These are phyloP conservation scores for Ajuga chamaepitys DNA, from an alignment of 257 asterid genomes.

Conservation along the genomic window DNA sequence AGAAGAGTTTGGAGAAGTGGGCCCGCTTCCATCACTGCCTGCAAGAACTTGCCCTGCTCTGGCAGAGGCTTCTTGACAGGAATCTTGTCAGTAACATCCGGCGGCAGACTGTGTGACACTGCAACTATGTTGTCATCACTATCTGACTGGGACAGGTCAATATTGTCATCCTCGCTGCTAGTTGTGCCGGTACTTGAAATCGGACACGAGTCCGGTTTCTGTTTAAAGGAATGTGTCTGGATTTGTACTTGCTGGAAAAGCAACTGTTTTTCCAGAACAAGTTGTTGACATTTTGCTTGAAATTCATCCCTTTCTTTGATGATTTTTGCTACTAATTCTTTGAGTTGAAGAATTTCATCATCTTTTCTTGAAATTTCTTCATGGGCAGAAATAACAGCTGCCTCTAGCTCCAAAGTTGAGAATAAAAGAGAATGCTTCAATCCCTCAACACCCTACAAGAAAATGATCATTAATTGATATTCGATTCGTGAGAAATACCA, in stretches of 20 bases:
- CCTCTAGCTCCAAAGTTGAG: constrained; percentile 75
- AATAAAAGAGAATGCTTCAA: constrained; percentile 67
- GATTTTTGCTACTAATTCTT: constrained; percentile 38
- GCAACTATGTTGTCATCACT: constrained; percentile 36
- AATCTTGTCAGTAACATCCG: constrained; percentile 28
- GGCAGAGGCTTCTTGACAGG: constrained; percentile 49
- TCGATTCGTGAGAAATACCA: not conserved
- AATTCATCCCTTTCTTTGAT: constrained; percentile 70
- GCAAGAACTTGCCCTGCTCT: constrained; percentile 73
- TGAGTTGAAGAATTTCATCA: constrained; percentile 71
- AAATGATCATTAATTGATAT: not conserved
- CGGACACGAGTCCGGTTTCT: constrained; percentile 26
- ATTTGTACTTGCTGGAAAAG: constrained; percentile 38
- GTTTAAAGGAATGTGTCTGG: constrained; percentile 19
- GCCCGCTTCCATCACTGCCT: constrained; percentile 92
- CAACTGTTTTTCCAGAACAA: constrained; percentile 41
- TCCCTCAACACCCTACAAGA: constrained; percentile 59
- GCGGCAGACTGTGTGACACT: constrained; percentile 10
- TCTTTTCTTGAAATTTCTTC: constrained; percentile 85
- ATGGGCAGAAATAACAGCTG: constrained; percentile 54
- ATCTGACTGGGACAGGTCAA: constrained; percentile 38
- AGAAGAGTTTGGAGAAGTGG: constrained; percentile 86
- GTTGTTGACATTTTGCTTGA: constrained; percentile 36
- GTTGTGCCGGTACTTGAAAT: constrained; percentile 48
- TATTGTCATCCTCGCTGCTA: constrained; percentile 47